A percentile compares a stretch with the other conserved stretches of the same genome.
These are phyloP conservation scores for Pythium sp. DNA, from an alignment of 352 stramenopile genomes.

Conservation along the genomic window DNA sequence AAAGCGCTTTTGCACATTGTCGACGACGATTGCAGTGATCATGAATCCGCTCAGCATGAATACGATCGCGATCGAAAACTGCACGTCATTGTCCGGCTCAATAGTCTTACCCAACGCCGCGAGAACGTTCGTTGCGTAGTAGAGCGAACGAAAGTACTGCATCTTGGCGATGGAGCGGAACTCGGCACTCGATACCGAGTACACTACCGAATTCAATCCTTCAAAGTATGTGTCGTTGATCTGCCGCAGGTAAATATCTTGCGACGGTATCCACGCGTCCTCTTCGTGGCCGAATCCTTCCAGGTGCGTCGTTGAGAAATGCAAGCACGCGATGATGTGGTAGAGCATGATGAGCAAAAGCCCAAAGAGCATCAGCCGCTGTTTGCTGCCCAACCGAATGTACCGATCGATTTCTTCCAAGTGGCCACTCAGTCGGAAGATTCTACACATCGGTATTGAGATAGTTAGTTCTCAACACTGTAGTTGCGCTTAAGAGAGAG, in stretches of 20 bases:
- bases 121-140: conserved; percentile 29
- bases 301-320: conserved; percentile 28
- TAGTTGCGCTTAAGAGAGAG: neutral
- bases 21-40: conserved; percentile 39
- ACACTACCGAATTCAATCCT: conserved; percentile 11
- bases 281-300: conserved; percentile 25
- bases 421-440: conserved; percentile 20
- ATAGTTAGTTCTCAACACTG: neutral
- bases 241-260: conserved; percentile 26
- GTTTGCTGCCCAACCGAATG: conserved; percentile 35
- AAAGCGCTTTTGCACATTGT: conserved; percentile 47
- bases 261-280: conserved; percentile 26
- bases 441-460: conserved; percentile 8
- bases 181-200: conserved; percentile 6
- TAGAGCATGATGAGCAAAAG: conserved; percentile 41
- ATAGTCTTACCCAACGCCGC: conserved; percentile 26
- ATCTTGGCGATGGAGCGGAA: conserved; percentile 16
- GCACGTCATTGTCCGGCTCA: conserved; percentile 29
- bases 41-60: conserved; percentile 47
- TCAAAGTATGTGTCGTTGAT: conserved; percentile 10
- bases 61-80: conserved; percentile 30
- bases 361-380: conserved; percentile 40
- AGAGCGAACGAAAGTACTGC: conserved; percentile 33
- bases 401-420: conserved; percentile 33
- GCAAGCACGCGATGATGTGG: conserved; percentile 43